phyloP scores from a whole-genome alignment of 306 rosid genomes.

The Datisca glomerata region DNA sequence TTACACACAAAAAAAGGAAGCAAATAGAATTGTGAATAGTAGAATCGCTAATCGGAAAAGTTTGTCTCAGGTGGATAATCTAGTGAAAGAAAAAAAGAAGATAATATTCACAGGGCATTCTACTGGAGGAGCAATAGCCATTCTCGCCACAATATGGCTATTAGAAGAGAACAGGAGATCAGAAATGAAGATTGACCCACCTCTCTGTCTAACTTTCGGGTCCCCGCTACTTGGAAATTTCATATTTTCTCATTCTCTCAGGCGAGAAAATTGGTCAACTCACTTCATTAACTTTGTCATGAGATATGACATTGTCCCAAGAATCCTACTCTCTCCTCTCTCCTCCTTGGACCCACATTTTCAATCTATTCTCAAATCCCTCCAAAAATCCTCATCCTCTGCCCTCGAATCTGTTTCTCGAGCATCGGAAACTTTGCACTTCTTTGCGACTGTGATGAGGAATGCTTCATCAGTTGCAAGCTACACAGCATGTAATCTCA shows the following conservation, averaged over 20 bases:
- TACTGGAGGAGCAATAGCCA: constrained; percentile 51
- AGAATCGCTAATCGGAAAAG: too few relatives aligned
- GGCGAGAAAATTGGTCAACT: constrained; percentile 54
- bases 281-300: constrained; percentile 49
- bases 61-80: constrained; percentile 37
- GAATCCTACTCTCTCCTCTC: constrained; percentile 54
- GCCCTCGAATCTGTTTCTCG: background rate
- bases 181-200: background rate
- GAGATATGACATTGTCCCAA: constrained; percentile 55
- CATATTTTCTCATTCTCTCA: constrained; percentile 69
- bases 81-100: constrained; percentile 15
- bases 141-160: constrained; percentile 50
- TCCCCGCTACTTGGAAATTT: constrained; percentile 63
- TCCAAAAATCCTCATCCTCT: constrained; percentile 8
- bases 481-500: constrained; percentile 50
- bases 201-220: constrained; percentile 57
- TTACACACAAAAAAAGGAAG: too few relatives aligned
- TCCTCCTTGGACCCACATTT: constrained; percentile 20
- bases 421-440: background rate
- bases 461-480: constrained; percentile 38
- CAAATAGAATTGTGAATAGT: background rate
- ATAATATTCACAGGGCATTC: constrained; percentile 71
- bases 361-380: constrained; percentile 15
- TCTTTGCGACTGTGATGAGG: constrained; percentile 40
- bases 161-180: constrained; percentile 22